Evolutionary conservation across 257 asterid species (phyloP), one percentile per base, ranked within the genome.

Genomic region (Solanum medicagineum): DNA sequence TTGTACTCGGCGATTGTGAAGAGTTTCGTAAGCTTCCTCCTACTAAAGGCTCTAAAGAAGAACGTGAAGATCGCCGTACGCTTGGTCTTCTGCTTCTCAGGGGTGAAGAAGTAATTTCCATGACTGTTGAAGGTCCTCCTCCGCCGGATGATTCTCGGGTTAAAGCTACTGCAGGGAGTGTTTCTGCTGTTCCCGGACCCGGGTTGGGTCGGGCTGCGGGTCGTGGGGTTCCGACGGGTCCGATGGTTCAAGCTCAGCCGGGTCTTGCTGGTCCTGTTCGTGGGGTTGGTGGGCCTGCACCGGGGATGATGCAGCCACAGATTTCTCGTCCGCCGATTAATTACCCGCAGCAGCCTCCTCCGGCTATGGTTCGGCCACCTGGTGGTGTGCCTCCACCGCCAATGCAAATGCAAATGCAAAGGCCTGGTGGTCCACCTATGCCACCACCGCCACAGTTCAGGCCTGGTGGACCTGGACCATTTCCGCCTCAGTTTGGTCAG

Each of bases 281-380:
- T 17, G 99, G 99, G 0, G 94, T 95, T 47, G 99, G 99, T 65
- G 99, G 99, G 14, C 99, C 98, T 1, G 93, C 97, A 1, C 97
- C 98, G 3, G 97, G 97, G 1, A 95, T 95, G 99, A 95, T 95
- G 99, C 99, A 95, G 90, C 99, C 99, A 6, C 98, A 94, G 93
- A 92, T 94, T 75, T 92, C 99, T 1, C 90, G 97, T 5, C 95
- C 94, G 3, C 97, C 99, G 1, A 86, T 93, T 56, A 84, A 91
- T 4, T 93, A 92, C 80, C 97, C 95, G 20, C 93, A 32, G 20
- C 45, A 66, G 45, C 77, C 51, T 1, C 77, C 89, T 24, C 93
- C 63, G 19, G 93, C 65, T 56, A 91, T 91, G 49, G 83, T 90
- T 19, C 91, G 97, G 86, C 98, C 96, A 0, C 94, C 96, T 1